phyloP scores from a whole-genome alignment of 805 yeast species.

The Torulaspora delbrueckii region DNA sequence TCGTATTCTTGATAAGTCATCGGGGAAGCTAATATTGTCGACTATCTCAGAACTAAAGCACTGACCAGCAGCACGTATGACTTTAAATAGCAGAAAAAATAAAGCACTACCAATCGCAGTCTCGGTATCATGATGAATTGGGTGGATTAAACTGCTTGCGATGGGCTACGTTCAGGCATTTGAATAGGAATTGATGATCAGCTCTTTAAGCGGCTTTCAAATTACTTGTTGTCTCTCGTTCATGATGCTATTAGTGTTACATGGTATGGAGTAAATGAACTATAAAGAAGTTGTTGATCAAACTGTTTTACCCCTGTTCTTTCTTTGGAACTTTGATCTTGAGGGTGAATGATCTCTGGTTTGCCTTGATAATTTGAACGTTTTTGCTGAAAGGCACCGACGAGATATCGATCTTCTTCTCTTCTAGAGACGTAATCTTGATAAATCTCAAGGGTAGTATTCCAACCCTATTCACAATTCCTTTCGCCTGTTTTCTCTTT shows the following conservation, averaged over 20 bases:
- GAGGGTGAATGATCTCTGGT: conserved; percentile 28
- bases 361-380: conserved; percentile 29
- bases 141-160: not conserved
- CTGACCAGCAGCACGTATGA: conserved; percentile 4
- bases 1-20: conserved; percentile 3
- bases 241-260: conserved; percentile 7
- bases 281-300: not conserved
- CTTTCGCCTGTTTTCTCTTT: conserved; percentile 15
- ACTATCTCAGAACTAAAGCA: not conserved
- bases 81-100: not conserved
- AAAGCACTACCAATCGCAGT: not conserved
- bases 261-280: not conserved
- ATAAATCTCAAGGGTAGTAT: conserved; percentile 40
- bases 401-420: conserved; percentile 39
- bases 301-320: not conserved
- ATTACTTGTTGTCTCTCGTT: conserved; percentile 1
- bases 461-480: conserved; percentile 26
- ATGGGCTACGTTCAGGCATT: not conserved
- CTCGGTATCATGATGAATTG: not conserved
- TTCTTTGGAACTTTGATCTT: conserved; percentile 21
- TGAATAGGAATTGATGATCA: too few relatives aligned
- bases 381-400: conserved; percentile 39
- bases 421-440: conserved; percentile 34
- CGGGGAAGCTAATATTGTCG: conserved; percentile 1
- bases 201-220: not conserved